phyloP scores from a whole-genome alignment of 306 rosid genomes.

The Acacia acuminata region DNA sequence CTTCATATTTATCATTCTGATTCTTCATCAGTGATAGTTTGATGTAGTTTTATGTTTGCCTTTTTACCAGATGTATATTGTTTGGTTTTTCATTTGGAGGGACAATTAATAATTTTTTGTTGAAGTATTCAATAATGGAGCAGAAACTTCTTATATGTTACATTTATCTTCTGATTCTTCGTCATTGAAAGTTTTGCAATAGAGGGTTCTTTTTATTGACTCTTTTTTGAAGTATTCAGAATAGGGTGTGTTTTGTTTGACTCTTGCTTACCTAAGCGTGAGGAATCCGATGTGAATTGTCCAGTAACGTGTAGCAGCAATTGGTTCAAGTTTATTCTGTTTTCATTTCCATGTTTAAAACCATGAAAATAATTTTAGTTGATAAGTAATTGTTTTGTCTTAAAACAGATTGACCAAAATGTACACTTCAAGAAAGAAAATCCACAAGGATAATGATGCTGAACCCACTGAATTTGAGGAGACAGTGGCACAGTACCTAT shows the following conservation, averaged over 20 bases:
- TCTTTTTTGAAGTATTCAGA: not conserved
- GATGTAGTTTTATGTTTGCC: not conserved
- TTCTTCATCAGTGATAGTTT: not conserved
- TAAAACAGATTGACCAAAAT: slow-evolving; percentile 47
- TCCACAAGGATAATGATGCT: slow-evolving; percentile 57
- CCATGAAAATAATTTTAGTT: not conserved
- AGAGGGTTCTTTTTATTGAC: not conserved
- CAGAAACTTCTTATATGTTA: not conserved
- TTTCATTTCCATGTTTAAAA: not conserved
- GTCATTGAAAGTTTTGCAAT: not conserved
- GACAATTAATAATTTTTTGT: not conserved
- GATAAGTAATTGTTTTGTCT: not conserved
- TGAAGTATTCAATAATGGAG: not conserved
- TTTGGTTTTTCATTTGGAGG: not conserved
- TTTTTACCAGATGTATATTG: not conserved
- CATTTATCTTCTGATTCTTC: not conserved
- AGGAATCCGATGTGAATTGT: not conserved
- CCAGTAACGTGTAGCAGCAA: not conserved
- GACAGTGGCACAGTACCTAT: slow-evolving; percentile 65
- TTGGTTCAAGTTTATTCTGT: not conserved
- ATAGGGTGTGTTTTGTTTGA: not conserved
- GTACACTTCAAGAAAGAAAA: slow-evolving; percentile 63
- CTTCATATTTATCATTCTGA: not conserved
- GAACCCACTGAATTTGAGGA: slow-evolving; percentile 66
- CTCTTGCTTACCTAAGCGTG: not conserved